Conservation (phyloP, 805 yeast genomes). For the Lipomyces chichibuensis region DNA sequence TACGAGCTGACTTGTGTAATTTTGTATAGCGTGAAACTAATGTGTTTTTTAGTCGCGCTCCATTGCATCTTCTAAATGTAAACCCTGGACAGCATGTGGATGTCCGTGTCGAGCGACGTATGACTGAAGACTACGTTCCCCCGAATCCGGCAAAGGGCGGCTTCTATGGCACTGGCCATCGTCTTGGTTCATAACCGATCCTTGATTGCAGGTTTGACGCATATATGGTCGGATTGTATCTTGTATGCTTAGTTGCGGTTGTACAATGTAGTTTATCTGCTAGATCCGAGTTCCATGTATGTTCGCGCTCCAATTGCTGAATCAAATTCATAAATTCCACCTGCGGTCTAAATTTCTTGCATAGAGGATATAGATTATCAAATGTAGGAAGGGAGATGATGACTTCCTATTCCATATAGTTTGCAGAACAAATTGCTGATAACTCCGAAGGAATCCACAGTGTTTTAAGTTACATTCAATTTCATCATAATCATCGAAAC, state of each 20-base stretch:
- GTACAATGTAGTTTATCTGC: background rate
- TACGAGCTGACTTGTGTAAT: background rate
- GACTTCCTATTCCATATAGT: too few relatives aligned
- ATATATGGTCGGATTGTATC: background rate
- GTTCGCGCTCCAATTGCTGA: background rate
- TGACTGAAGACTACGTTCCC: constrained; percentile 79
- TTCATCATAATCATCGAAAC: constrained; percentile 53
- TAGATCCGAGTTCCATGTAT: background rate
- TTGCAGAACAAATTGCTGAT: background rate
- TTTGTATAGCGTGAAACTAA: background rate
- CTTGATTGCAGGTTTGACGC: background rate
- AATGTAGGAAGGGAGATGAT: background rate
- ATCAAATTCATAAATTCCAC: background rate
- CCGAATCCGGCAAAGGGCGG: constrained; percentile 64
- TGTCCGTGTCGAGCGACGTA: constrained; percentile 76
- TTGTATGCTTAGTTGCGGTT: background rate
- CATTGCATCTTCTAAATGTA: constrained; percentile 77
- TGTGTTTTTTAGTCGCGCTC: constrained; percentile 60
- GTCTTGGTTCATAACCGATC: constrained; percentile 66
- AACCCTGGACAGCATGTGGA: constrained; percentile 91
- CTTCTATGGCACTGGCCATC: constrained; percentile 75
- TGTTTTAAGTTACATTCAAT: background rate
- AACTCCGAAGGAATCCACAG: background rate
- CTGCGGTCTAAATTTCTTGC: background rate
- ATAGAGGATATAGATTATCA: background rate